Evolutionary conservation across 139 green algal species (phyloP).

Genomic region (Chlamydomonas incerta): DNA sequence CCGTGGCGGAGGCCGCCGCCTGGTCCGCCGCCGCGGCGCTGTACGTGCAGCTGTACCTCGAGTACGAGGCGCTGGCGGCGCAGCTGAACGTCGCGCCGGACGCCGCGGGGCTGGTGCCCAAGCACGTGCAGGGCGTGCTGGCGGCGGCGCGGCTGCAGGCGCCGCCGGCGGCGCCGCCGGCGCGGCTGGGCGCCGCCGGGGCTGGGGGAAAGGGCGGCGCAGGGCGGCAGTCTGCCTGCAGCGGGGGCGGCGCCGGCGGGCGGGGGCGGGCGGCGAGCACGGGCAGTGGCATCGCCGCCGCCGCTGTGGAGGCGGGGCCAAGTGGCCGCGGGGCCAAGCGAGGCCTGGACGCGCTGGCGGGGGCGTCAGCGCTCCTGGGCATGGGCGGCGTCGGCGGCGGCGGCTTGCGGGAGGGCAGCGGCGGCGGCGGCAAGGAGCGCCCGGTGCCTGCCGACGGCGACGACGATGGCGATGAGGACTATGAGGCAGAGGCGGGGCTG

Average conservation of each 20-base stretch:
- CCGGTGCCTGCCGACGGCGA: neutral
- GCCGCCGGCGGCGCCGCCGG: neutral
- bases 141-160: neutral
- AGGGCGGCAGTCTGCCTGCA: neutral
- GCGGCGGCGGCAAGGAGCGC: neutral
- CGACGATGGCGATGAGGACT: slow-evolving; percentile 34
- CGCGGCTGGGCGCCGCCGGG: neutral
- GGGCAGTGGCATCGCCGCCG: neutral
- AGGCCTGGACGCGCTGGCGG: slow-evolving; percentile 3
- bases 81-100: neutral
- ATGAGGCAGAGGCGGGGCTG: slow-evolving; percentile 15
- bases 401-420: neutral
- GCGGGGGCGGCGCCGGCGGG: slow-evolving; percentile 7
- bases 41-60: slow-evolving; percentile 27
- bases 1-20: neutral
- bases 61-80: slow-evolving; percentile 14
- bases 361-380: slow-evolving; percentile 8
- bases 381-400: neutral
- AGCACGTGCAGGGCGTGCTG: slow-evolving; percentile 10
- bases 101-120: neutral
- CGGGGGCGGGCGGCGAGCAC: neutral
- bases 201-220: neutral
- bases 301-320: neutral
- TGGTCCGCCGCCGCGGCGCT: slow-evolving; percentile 10
- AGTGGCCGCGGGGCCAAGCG: slow-evolving; percentile 8